Evolutionary conservation across 2,329 filamentous ascomycete genomes (phyloP).

Genomic region (Cylindrodendrum hubeiense): DNA sequence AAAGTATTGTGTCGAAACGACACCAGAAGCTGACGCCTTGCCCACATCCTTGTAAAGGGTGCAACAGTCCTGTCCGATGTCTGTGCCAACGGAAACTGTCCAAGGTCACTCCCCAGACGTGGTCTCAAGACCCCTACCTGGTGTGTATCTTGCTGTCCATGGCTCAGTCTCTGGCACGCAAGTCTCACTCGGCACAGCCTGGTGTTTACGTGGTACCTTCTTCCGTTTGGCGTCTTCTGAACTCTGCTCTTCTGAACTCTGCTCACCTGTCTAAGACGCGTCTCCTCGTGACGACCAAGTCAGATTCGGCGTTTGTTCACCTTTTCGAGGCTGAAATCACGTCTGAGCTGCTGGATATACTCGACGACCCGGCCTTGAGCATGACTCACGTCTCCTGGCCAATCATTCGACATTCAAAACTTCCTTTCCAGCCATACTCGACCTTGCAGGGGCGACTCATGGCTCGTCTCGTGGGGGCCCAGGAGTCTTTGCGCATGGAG

Average conservation of each 20-base stretch:
- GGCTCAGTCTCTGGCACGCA: slow-evolving; percentile 7
- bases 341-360: neutral
- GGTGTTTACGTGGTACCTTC: neutral
- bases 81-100: slow-evolving; percentile 2
- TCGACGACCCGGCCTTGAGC: neutral
- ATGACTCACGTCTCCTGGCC: neutral
- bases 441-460: neutral
- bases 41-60: neutral
- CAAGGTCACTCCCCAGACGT: slow-evolving; percentile 1
- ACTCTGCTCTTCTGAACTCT: neutral
- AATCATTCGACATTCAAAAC: neutral
- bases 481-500: neutral
- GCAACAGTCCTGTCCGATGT: slow-evolving; percentile 3
- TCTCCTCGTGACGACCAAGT: slow-evolving; percentile 10
- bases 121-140: slow-evolving; percentile 19
- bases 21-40: neutral
- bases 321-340: slow-evolving; percentile 10
- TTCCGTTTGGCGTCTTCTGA: neutral
- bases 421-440: neutral
- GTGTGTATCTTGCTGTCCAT: slow-evolving; percentile 17
- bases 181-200: neutral
- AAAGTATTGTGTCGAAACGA: neutral
- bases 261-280: slow-evolving; percentile 7
- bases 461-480: neutral
- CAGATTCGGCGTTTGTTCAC: slow-evolving; percentile 1